Conservation (phyloP, 2,329 filamentous ascomycete genomes). For the Xylaria sp. region DNA sequence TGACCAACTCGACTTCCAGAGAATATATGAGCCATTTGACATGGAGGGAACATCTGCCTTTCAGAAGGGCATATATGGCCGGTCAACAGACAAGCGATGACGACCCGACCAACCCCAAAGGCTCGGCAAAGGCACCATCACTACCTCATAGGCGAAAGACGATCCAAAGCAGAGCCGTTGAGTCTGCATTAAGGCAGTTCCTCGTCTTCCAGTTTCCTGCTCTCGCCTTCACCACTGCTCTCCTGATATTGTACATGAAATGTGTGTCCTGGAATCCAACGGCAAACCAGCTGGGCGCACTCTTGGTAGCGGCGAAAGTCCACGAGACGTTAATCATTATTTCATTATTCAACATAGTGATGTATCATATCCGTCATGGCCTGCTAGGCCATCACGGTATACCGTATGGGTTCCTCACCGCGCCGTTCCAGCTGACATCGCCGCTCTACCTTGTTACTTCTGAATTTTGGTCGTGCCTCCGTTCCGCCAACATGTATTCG, state of each 20-base stretch:
- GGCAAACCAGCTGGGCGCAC: not conserved
- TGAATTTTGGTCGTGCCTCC: not conserved
- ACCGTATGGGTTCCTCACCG: not conserved
- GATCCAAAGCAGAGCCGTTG: not conserved
- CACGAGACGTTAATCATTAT: not conserved
- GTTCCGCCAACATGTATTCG: not conserved
- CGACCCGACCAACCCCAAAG: not conserved
- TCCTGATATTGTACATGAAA: not conserved
- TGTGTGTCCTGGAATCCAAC: not conserved
- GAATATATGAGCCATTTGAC: not conserved
- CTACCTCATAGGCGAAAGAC: too few species aligned
- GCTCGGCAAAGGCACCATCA: too few species aligned
- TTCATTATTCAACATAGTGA: not conserved
- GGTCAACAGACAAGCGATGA: not conserved
- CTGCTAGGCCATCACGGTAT: not conserved
- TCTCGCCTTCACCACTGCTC: not conserved
- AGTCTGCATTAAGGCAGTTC: not conserved
- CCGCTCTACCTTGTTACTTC: not conserved
- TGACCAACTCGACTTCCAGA: not conserved
- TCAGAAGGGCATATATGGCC: not conserved
- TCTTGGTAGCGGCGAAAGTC: not conserved
- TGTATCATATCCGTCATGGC: not conserved
- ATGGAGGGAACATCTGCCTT: not conserved
- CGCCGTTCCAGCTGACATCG: not conserved
- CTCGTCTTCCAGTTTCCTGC: not conserved